These are phyloP conservation scores for Zygosaccharomyces pseudobailii DNA, from an alignment of 1,139 yeast species.

Conservation along the genomic window DNA sequence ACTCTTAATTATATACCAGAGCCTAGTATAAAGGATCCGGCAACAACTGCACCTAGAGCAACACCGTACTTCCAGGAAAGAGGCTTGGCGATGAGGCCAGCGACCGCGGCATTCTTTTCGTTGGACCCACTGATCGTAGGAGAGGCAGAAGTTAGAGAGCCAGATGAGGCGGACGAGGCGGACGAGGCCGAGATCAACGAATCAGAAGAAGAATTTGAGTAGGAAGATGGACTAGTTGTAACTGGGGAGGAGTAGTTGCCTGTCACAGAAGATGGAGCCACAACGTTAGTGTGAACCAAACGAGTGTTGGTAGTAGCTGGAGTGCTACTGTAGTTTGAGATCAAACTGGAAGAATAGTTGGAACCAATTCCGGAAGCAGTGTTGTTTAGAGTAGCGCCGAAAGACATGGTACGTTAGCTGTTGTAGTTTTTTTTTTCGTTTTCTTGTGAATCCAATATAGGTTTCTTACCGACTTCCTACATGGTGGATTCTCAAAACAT, in stretches of 20 bases:
- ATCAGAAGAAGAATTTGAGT: too few species aligned
- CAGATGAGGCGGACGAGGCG: constrained; percentile 11
- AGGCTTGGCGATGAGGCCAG: constrained; percentile 31
- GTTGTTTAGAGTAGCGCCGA: neutral
- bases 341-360: neutral
- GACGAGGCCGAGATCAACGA: neutral
- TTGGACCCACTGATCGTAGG: constrained; percentile 8
- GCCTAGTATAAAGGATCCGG: constrained; percentile 33
- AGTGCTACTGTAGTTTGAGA: neutral
- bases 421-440: neutral
- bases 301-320: constrained; percentile 18
- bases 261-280: constrained; percentile 28
- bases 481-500: rapidly evolving
- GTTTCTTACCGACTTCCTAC: neutral
- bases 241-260: constrained; percentile 5
- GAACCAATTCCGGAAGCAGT: neutral
- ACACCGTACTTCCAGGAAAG: constrained; percentile 33
- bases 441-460: neutral
- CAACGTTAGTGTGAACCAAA: constrained; percentile 23
- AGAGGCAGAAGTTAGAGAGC: constrained; percentile 10
- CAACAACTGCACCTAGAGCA: constrained; percentile 28
- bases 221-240: neutral
- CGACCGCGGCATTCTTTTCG: constrained; percentile 19
- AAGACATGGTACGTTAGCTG: neutral
- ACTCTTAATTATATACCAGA: constrained; percentile 14